These are phyloP conservation scores for Zygosaccharomyces pseudorouxii DNA, from an alignment of 805 yeast species.

Conservation along the genomic window DNA sequence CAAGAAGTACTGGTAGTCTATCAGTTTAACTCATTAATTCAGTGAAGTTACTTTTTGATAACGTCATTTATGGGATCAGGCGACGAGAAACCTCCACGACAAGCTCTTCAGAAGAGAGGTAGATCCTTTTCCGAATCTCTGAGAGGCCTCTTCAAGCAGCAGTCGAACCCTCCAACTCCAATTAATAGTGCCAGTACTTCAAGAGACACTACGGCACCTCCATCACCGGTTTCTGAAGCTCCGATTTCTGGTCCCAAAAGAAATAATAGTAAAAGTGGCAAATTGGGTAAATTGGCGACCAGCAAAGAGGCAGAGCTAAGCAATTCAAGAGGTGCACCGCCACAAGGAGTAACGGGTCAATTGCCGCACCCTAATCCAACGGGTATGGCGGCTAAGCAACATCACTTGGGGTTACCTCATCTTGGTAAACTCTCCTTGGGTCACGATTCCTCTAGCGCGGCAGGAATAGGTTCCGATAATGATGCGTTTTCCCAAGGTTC, in stretches of 20 bases:
- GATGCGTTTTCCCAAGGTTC: conserved; percentile 22
- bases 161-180: conserved; percentile 1
- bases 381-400: conserved; percentile 14
- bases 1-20: too few species aligned
- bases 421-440: conserved; percentile 22
- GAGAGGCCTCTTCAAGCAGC: conserved; percentile 22
- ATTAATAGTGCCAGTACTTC: background rate
- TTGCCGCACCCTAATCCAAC: conserved; percentile 12
- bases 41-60: background rate
- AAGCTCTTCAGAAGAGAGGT: conserved; percentile 15
- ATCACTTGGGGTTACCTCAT: conserved; percentile 16
- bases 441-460: conserved; percentile 11
- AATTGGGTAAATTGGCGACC: conserved; percentile 14
- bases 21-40: background rate
- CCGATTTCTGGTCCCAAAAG: conserved; percentile 8
- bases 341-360: conserved; percentile 6
- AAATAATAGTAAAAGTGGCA: conserved; percentile 11
- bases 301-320: conserved; percentile 25
- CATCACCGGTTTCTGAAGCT: conserved; percentile 6
- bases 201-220: conserved; percentile 2
- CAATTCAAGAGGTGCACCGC: conserved; percentile 17
- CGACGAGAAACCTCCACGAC: conserved; percentile 11
- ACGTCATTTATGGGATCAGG: conserved; percentile 2
- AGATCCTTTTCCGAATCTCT: conserved; percentile 28
- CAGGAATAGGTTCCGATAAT: conserved; percentile 5